A percentile compares a stretch with the other conserved stretches of the same genome.
phyloP scores from a whole-genome alignment of 2,329 filamentous ascomycete genomes.

The Septoria linicola region DNA sequence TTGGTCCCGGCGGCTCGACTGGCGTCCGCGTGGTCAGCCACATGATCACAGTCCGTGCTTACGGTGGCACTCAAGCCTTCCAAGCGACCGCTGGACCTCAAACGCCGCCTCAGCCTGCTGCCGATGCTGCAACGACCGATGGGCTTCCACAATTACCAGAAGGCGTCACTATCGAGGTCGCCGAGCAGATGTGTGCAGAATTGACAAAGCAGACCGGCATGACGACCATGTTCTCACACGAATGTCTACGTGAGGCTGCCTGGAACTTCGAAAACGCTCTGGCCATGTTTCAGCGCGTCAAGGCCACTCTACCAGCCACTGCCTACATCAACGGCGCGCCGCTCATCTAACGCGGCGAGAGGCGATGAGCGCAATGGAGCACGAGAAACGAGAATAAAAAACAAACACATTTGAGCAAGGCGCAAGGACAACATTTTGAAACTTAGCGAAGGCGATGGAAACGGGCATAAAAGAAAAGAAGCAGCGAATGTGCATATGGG shows the following conservation, averaged over 20 bases:
- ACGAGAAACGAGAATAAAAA: too few relatives aligned
- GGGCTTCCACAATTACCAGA: conserved; percentile 29
- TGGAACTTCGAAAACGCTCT: conserved; percentile 80
- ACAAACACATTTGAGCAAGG: too few relatives aligned
- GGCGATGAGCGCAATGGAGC: too few relatives aligned
- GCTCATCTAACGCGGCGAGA: background rate
- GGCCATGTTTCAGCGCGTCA: conserved; percentile 71
- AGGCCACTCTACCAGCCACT: conserved; percentile 52
- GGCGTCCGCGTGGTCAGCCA: conserved; percentile 77
- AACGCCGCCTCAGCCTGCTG: conserved; percentile 31
- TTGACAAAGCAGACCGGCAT: conserved; percentile 77
- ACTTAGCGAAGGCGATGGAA: too few relatives aligned
- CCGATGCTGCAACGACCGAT: conserved; percentile 17
- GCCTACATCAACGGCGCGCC: conserved; percentile 38
- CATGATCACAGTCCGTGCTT: conserved; percentile 70
- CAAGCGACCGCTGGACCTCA: conserved; percentile 35
- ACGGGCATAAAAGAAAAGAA: too few relatives aligned
- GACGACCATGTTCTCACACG: conserved; percentile 72
- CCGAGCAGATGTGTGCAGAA: conserved; percentile 63
- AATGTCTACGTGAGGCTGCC: conserved; percentile 74
- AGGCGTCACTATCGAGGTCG: conserved; percentile 34
- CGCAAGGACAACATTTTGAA: too few relatives aligned
- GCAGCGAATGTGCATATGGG: too few relatives aligned
- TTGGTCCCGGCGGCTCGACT: conserved; percentile 66
- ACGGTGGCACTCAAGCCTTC: conserved; percentile 57